Evolutionary conservation across 2,329 filamentous ascomycete genomes (phyloP).

Genomic region (Stagonosporopsis chrysanthemi): DNA sequence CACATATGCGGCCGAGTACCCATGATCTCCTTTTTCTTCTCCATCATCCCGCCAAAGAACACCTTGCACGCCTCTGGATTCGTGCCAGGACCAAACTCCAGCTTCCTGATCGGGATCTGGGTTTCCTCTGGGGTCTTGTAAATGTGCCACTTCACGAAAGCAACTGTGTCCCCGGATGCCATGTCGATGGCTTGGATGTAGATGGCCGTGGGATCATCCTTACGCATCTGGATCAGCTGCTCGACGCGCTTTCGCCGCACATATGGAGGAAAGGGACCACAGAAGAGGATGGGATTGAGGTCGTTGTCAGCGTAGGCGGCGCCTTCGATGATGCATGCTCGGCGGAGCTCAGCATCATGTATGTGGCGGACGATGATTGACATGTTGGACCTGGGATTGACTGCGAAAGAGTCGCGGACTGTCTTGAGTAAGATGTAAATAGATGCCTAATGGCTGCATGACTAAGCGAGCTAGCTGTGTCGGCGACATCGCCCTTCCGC

Average conservation of each 20-base stretch:
- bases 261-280: conserved; percentile 28
- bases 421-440: not conserved
- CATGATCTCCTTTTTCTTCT: conserved; percentile 31
- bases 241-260: conserved; percentile 3
- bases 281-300: conserved; percentile 32
- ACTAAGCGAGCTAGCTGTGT: conserved; percentile 17
- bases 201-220: conserved; percentile 7
- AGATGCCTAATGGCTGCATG: conserved; percentile 11
- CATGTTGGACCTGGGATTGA: conserved; percentile 22
- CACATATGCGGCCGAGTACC: conserved; percentile 35
- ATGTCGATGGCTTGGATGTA: conserved; percentile 39
- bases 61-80: conserved; percentile 35
- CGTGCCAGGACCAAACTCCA: conserved; percentile 26
- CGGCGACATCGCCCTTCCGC: conserved; percentile 14
- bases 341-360: conserved; percentile 33
- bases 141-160: conserved; percentile 42
- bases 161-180: conserved; percentile 34
- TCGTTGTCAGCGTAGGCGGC: conserved; percentile 30
- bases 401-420: not conserved
- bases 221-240: conserved; percentile 2
- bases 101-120: conserved; percentile 16
- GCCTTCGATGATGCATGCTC: conserved; percentile 31
- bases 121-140: conserved; percentile 30
- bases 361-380: conserved; percentile 32
- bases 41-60: conserved; percentile 31